Evolutionary conservation across 345 rosid genomes (phyloP), one percentile per base, ranked within the genome.

Genomic region (Brassica napus): DNA sequence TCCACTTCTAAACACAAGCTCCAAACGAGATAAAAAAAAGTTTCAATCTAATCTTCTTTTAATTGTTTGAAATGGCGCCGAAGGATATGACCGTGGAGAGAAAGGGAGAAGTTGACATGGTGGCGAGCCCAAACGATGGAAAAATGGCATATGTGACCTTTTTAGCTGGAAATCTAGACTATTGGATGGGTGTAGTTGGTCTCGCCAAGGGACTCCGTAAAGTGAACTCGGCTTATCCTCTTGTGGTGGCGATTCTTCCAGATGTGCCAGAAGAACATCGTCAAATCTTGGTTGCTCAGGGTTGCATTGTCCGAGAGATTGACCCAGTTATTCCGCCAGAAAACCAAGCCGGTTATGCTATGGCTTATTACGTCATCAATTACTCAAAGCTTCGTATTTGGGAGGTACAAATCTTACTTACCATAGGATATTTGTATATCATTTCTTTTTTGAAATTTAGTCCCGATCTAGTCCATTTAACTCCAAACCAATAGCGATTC

Each of bases 191-290:
- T 62, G 37, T 62, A 1, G 66, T 30, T 61, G 66, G 66, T 62
- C 66, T 62, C 14, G 39, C 66, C 21, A 62, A 62, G 8, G 66
- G 66, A 30, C 66, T 62, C 31, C 66, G 37, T 62, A 62, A 62
- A 34, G 66, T 62, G 39, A 62, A 30, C 1, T 62, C 66, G 2
- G 66, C 2, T 30, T 62, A 62, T 30, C 66, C 66, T 6, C 66
- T 62, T 6, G 66, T 62, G 66, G 66, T 62, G 2, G 66, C 66
- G 4, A 31, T 7, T 14, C 66, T 62, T 8, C 37, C 66, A 6
- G 37, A 62, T 6, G 66, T 62, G 5, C 66, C 39, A 6, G 66
- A 62, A n/a, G 66, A 62, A 14, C 66, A 62, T 16, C 37, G 66
- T 30, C 66, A 62, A 30, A 62, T 62, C 4, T 4, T 62, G 39